Percentiles rank a stretch among this genome's conserved stretches.
Conservation (phyloP, 73 alveolate species). For the Urostyla sp. region DNA sequence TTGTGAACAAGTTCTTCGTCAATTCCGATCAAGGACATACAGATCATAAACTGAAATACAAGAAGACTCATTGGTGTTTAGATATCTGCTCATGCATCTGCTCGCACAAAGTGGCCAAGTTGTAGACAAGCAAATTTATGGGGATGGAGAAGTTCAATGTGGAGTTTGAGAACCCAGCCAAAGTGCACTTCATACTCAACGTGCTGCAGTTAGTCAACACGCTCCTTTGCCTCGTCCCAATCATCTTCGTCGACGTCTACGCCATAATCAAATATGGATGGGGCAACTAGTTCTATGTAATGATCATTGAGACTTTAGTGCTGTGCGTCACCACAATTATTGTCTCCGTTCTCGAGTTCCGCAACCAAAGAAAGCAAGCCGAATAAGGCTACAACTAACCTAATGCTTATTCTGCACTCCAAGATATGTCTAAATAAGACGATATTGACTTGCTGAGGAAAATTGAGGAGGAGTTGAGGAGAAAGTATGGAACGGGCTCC, state of each 20-base stretch:
- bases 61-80: background rate
- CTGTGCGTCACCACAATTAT: background rate
- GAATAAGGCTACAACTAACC: no score
- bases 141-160: conserved; percentile 26
- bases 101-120: conserved; percentile 28
- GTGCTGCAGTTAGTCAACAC: conserved; percentile 10
- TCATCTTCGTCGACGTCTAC: conserved; percentile 38
- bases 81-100: background rate
- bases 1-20: background rate
- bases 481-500: no score
- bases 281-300: conserved; percentile 51
- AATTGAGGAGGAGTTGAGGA: no score
- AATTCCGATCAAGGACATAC: background rate
- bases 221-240: conserved; percentile 21
- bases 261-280: conserved; percentile 31
- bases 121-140: conserved; percentile 7
- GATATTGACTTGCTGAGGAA: no score
- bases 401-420: no score
- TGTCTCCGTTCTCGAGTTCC: background rate
- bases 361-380: no score
- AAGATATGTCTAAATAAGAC: no score
- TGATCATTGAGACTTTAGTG: conserved; percentile 42
- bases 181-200: conserved; percentile 17
- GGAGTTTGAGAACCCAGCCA: conserved; percentile 10
- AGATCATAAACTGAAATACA: background rate